Conservation (phyloP, 2,329 filamentous ascomycete species). For the Onygenales sp. region DNA sequence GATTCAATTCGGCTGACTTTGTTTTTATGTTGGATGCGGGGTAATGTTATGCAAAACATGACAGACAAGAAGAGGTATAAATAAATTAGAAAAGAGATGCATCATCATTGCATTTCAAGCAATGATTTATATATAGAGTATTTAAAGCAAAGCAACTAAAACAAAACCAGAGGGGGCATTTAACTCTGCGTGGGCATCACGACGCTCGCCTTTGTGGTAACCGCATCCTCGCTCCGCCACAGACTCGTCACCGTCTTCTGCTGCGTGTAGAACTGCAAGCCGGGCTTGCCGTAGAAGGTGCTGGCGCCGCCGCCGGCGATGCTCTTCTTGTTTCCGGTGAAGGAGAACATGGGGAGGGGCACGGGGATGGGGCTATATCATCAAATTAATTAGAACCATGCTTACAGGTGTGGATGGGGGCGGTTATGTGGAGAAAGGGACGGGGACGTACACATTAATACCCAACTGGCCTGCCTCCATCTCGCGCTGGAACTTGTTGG, state of each 20-base stretch:
- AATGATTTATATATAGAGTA: neutral
- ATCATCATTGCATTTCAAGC: neutral
- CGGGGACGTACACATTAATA: conserved; percentile 45
- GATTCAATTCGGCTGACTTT: too few species aligned
- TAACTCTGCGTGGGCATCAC: conserved; percentile 66
- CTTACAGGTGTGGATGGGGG: neutral
- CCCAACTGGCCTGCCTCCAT: conserved; percentile 59
- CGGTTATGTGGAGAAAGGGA: neutral
- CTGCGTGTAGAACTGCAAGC: conserved; percentile 92
- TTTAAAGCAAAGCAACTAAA: neutral
- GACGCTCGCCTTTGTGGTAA: conserved; percentile 74
- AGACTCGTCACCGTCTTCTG: conserved; percentile 92
- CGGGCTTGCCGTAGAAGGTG: conserved; percentile 92
- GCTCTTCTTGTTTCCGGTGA: conserved; percentile 73
- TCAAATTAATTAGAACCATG: neutral
- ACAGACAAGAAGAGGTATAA: neutral
- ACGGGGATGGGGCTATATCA: conserved; percentile 46
- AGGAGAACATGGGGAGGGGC: conserved; percentile 52
- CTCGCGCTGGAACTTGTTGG: conserved; percentile 53
- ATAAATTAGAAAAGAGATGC: neutral
- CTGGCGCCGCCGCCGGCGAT: conserved; percentile 84
- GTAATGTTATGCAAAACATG: too few species aligned
- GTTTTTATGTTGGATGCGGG: too few species aligned
- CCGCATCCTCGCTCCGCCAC: conserved; percentile 79
- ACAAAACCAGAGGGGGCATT: neutral